These are phyloP conservation scores for Colletotrichum tabaci DNA, from an alignment of 2,329 filamentous ascomycete species.

Conservation along the genomic window DNA sequence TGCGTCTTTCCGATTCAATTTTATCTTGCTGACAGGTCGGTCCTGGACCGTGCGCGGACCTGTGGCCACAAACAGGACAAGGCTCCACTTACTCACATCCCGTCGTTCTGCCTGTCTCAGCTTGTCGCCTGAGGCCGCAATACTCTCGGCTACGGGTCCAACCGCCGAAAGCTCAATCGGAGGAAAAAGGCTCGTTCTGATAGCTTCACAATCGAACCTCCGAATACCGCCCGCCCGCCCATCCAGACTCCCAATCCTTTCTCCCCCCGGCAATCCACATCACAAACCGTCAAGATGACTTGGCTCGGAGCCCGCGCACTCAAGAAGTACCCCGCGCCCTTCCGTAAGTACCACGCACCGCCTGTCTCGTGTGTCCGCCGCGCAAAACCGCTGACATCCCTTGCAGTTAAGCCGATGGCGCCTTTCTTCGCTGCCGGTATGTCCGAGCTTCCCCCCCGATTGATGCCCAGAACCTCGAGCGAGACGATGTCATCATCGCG, in stretches of 20 bases:
- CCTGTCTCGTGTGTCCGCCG: conserved; percentile 34
- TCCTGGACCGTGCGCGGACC: background rate
- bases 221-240: conserved; percentile 49
- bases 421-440: conserved; percentile 97
- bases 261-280: conserved; percentile 54
- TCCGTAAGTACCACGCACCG: conserved; percentile 75
- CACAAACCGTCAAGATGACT: conserved; percentile 74
- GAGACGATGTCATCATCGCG: background rate
- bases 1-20: background rate
- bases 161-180: conserved; percentile 48
- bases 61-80: background rate
- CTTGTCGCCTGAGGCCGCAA: conserved; percentile 49
- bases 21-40: background rate
- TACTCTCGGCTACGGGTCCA: conserved; percentile 53
- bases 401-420: conserved; percentile 86
- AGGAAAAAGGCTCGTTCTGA: conserved; percentile 59
- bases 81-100: background rate
- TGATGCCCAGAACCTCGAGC: background rate
- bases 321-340: conserved; percentile 86
- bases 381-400: conserved; percentile 41
- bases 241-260: conserved; percentile 52
- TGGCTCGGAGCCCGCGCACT: conserved; percentile 76
- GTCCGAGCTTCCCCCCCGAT: conserved; percentile 53
- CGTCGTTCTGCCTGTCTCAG: background rate
- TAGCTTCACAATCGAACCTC: conserved; percentile 52